phyloP scores from a whole-genome alignment of 345 rosid genomes.

The Citrus inodora region DNA sequence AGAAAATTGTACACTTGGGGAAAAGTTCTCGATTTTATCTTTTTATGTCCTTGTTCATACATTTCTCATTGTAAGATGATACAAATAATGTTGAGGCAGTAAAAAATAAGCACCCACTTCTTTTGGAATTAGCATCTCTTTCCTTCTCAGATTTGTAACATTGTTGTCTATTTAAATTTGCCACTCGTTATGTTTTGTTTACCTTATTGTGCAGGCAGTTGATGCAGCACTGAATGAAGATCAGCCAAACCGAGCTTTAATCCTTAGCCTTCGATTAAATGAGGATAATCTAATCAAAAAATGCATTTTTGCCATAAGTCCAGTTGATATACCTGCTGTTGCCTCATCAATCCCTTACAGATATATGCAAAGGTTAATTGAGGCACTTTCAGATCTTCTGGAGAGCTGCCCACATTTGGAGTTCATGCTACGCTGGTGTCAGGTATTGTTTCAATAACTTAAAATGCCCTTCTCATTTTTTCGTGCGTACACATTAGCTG shows the following conservation, averaged over 20 bases:
- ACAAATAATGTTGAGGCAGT: no score
- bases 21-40: no score
- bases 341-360: slow-evolving; percentile 57
- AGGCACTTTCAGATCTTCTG: slow-evolving; percentile 74
- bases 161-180: not conserved
- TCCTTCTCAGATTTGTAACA: not conserved
- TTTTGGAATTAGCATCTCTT: not conserved
- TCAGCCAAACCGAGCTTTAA: slow-evolving; percentile 67
- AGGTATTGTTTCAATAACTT: slow-evolving; percentile 36
- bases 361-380: slow-evolving; percentile 80
- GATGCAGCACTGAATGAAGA: slow-evolving; percentile 64
- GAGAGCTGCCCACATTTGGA: slow-evolving; percentile 90
- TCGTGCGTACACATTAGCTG: not conserved
- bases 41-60: no score
- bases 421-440: slow-evolving; percentile 86
- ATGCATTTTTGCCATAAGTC: slow-evolving; percentile 74
- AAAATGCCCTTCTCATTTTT: not conserved
- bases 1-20: no score
- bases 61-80: no score
- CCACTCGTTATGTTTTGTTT: not conserved
- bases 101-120: not conserved
- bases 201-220: slow-evolving; percentile 53
- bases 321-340: slow-evolving; percentile 63
- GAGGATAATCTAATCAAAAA: slow-evolving; percentile 76
- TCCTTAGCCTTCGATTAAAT: slow-evolving; percentile 87